Percentiles rank a stretch among this genome's conserved stretches.
phyloP scores from a whole-genome alignment of 2,329 filamentous ascomycete genomes.

The Aulographum hederae region DNA sequence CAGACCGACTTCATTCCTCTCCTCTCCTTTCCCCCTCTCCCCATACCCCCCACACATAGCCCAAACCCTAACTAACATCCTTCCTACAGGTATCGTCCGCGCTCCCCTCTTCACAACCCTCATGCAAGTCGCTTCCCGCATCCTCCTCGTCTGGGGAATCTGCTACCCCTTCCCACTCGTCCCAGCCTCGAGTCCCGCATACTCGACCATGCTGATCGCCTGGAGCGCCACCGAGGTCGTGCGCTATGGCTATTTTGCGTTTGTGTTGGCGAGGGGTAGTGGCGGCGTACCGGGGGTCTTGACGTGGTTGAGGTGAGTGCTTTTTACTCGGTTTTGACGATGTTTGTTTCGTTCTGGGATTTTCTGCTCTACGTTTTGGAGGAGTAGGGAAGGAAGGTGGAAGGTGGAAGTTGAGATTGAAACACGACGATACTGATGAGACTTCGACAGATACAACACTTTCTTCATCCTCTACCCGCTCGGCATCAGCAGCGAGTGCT shows the following conservation, averaged over 20 bases:
- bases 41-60: too few relatives aligned
- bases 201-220: slow-evolving; percentile 63
- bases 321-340: not conserved
- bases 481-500: slow-evolving; percentile 76
- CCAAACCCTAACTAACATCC: too few relatives aligned
- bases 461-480: slow-evolving; percentile 88
- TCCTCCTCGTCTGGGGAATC: slow-evolving; percentile 79
- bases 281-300: slow-evolving; percentile 45
- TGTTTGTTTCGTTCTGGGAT: not conserved
- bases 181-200: slow-evolving; percentile 38
- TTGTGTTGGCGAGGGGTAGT: slow-evolving; percentile 42
- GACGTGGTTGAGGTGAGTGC: slow-evolving; percentile 53
- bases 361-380: too few relatives aligned
- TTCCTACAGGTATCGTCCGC: slow-evolving; percentile 53
- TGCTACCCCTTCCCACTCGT: slow-evolving; percentile 55
- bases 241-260: slow-evolving; percentile 79
- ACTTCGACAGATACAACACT: slow-evolving; percentile 51
- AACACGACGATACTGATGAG: slow-evolving; percentile 6
- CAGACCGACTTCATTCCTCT: too few relatives aligned
- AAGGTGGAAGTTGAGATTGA: slow-evolving; percentile 6
- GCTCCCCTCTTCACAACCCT: slow-evolving; percentile 68
- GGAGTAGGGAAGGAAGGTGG: not conserved
- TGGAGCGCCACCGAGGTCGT: slow-evolving; percentile 89
- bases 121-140: slow-evolving; percentile 77
- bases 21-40: slow-evolving; percentile 1